These are phyloP conservation scores for Thoreauomyces humboldtii DNA, from an alignment of 192 early-diverging fungal genomes.

Conservation along the genomic window DNA sequence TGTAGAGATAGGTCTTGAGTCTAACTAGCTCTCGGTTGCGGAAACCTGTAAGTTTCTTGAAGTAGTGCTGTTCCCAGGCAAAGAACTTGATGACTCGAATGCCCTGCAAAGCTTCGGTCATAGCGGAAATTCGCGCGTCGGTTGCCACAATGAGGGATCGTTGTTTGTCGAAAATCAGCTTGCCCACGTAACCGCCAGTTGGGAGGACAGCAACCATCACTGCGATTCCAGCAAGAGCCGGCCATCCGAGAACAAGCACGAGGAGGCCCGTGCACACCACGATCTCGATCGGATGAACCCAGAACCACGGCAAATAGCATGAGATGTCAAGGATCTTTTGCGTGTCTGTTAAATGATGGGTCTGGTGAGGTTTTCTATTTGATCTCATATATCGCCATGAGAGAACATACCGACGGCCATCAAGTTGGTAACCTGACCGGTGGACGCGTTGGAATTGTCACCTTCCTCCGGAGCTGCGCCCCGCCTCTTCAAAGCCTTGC, in stretches of 20 bases:
- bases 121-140: slow-evolving; percentile 75
- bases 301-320: slow-evolving; percentile 28
- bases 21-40: slow-evolving; percentile 65
- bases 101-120: slow-evolving; percentile 86
- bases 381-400: neutral
- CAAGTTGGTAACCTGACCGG: slow-evolving; percentile 37
- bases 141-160: slow-evolving; percentile 61
- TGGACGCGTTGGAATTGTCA: slow-evolving; percentile 30
- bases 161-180: slow-evolving; percentile 43
- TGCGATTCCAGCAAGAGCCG: slow-evolving; percentile 76
- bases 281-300: slow-evolving; percentile 19
- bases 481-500: slow-evolving; percentile 37
- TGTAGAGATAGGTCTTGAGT: slow-evolving; percentile 26
- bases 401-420: slow-evolving; percentile 32
- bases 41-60: slow-evolving; percentile 61
- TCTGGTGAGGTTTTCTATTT: no score
- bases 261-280: slow-evolving; percentile 67
- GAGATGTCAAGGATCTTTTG: slow-evolving; percentile 34
- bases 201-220: slow-evolving; percentile 54
- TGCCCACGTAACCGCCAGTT: slow-evolving; percentile 27
- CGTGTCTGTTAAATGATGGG: slow-evolving; percentile 20
- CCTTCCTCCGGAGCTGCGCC: slow-evolving; percentile 1
- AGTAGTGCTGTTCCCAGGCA: slow-evolving; percentile 64
- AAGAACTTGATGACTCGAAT: slow-evolving; percentile 92
- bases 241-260: slow-evolving; percentile 73